Evolutionary conservation across 805 yeast species (phyloP), one percentile per base, ranked within the genome.

Genomic region (Candida arabinofermentans): DNA sequence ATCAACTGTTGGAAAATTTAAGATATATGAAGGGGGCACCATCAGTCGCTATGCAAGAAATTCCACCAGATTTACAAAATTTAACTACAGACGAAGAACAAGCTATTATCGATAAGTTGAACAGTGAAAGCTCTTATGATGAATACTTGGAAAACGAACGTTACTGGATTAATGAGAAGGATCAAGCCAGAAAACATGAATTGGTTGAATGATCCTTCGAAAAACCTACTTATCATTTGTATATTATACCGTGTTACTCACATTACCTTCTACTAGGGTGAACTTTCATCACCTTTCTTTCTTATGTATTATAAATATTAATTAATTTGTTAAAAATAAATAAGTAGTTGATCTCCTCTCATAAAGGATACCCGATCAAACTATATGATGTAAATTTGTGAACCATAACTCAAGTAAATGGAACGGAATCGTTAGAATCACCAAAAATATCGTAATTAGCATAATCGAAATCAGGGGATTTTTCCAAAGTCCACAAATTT

Each of bases 11-110:
- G 53, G 96, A 91, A 63, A 88, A 86, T 58, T 67, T 91, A 36
- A 65, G 97, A 50, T 83, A 71, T 55, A 63, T 91, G 43, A 86
- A 86, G 53, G 90, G 90, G 38, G 98, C 98, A 0, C 99, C 99
- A 10, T 83, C 95, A 51, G 98, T 93, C 8, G 84, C 86, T 50
- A 88, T 90, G 95, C 81, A 75, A 47, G 91, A 86, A 47, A 77
- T 87, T 7, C 97, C 97, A 2, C 96, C 96, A 1, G 67, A 63
- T 45, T 51, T 72, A 12, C 69, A 66, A 40, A 69, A 65, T 29
- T 47, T 73, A 27, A 69, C 71, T 1, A 61, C 67, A 33, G 75
- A 71, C 26, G 75, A 70, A 35, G 77, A 72, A 48, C 67, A 65
- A 26, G 46, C 53, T 18, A 59, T 72, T 12, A 38, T 66, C 13